Base-by-base conservation (phyloP, 352 stramenopile genomes). In the Thalassiosira ordinaria region DNA sequence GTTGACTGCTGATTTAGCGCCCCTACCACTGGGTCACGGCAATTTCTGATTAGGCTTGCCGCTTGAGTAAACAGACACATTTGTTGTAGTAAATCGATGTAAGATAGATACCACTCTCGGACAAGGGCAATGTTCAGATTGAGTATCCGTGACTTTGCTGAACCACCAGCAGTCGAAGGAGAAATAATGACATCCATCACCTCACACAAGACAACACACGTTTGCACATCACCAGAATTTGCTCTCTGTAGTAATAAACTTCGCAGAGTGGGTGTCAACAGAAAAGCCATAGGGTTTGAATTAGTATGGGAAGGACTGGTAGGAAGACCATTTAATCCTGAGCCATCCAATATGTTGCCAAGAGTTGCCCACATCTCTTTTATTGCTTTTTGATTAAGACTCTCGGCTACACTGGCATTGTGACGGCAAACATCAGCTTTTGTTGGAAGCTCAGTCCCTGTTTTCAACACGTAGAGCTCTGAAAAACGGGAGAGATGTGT, bases 41-140 rank as follows among this genome's bases (percentile, higher is more conserved):
- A 94, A 52, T 84, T 86, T 55, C 84, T 60, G 41, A 94, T 92
- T 0, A 94, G 61, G 80, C 70, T 81, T 1, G 86, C 73, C 20
- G 88, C 82, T 64, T 90, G 80, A 16, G 80, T 87, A 66, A 93
- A 94, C 1, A 94, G 75, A 59, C 88, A 92, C 88, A 93, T 91
- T 75, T 90, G 85, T 60, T 91, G 80, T 13, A 94, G 60, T 7
- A 94, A 63, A 60, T 94, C 89, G 56, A 94, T 92, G 47, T 94
- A 94, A 0, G 78, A 86, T 0, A 94, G 63, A 69, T 94, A 94
- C 89, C 89, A 94, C 70, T 94, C 87, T 80, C 88, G 75, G 4
- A 94, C 74, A 27, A 91, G 14, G 53, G 83, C 62, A 24, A 93
- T 82, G 18, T 74, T 46, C 1, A 92, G 56, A 80, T 78, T 81